Conservation (phyloP, 1,284 basidiomycete species). For the Porogramme epimiltina region DNA sequence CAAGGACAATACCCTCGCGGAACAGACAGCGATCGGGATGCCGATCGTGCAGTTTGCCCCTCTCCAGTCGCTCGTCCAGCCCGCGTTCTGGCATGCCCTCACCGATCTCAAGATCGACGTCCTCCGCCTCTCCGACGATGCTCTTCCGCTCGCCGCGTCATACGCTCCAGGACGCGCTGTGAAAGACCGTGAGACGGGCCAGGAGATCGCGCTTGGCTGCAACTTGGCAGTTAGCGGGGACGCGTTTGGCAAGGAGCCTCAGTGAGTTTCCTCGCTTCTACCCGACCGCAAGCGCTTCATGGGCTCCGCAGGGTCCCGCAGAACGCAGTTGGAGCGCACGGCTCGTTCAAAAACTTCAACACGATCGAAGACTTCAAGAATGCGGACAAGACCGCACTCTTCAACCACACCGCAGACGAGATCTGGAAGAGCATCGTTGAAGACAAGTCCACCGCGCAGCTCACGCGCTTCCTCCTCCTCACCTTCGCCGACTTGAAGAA, state of each 20-base stretch:
- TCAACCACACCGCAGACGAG: constrained; percentile 71
- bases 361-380: constrained; percentile 96
- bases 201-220: constrained; percentile 62
- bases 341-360: constrained; percentile 90
- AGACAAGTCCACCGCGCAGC: constrained; percentile 50
- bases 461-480: constrained; percentile 86
- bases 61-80: constrained; percentile 84
- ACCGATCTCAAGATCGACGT: constrained; percentile 91
- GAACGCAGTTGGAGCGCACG: constrained; percentile 48
- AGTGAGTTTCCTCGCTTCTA: constrained; percentile 25
- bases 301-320: constrained; percentile 33
- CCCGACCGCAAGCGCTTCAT: not conserved
- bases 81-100: constrained; percentile 93
- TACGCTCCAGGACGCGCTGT: constrained; percentile 77
- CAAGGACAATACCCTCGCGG: no score
- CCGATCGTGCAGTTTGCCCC: constrained; percentile 85
- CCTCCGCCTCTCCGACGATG: constrained; percentile 80
- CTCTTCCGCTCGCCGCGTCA: constrained; percentile 63
- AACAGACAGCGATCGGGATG: no score
- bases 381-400: constrained; percentile 84
- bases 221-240: constrained; percentile 62
- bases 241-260: constrained; percentile 48
- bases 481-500: constrained; percentile 98
- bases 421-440: constrained; percentile 65
- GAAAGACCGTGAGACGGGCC: constrained; percentile 73